Evolutionary conservation across 2,329 filamentous ascomycete genomes (phyloP), one percentile per base, ranked within the genome.

Genomic region (Helotiales sp.): DNA sequence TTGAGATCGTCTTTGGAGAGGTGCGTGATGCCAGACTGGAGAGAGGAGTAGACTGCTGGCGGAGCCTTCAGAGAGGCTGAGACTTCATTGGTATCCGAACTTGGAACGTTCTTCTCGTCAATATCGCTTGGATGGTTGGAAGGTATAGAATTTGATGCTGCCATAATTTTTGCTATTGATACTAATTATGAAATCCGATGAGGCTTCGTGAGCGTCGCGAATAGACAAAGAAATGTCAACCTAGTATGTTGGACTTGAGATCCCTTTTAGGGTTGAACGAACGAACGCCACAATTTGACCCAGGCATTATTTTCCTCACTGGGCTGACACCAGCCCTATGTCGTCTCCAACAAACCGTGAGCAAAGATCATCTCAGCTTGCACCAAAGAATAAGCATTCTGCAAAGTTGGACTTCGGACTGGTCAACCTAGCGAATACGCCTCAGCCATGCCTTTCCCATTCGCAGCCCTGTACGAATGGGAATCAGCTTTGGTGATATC

Each of bases 1-100:
- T 22, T 17, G 12, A 54, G 58, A 13, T 52, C 54, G 2, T 12
- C 34, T 19, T 17, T 10, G 25, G 49, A 54, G 33, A 57, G 54
- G 10, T 25, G 44, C 5, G 40, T 46, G 42, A 55, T 49, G 12
- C 22, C 38, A 7, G 38, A 38, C n/a, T 29, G 52, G 30, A 36
- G 30, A 22, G 34, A 31, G 17, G 54, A 50, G 17, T 29, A 7
- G n/a, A 27, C 19, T 9, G 6, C 8, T n/a, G 52, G 17, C 3
- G 46, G 53, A 50, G 25, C 15, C 15, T 48, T 36, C 22, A 31
- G 8, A 22, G 44, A 25, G 8, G 31, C 19, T 4, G 17, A 19
- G 6, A 40, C 24, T 19, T 40, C 36, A 8, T 40, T 17, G 13
- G 36, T 40, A 9, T 15, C n/a, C 10, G 17, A 17, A 40, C 17